These are phyloP conservation scores for Polysphondylium violaceum DNA, from an alignment of 78 protist genomes.

Conservation along the genomic window DNA sequence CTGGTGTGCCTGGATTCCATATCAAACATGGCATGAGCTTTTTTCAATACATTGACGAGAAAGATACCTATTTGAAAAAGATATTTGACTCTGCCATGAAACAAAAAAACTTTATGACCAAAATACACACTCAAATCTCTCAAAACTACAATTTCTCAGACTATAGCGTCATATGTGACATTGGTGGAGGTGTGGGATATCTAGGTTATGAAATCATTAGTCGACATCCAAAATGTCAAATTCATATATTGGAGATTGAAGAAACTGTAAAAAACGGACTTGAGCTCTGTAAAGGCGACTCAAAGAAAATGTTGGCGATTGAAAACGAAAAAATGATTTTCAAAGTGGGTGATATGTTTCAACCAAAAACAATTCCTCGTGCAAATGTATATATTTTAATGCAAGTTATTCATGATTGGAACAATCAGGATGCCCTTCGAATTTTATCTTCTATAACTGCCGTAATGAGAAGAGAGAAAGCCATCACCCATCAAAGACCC, in stretches of 20 bases:
- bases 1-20: conserved; percentile 25
- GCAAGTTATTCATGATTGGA: conserved; percentile 54
- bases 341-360: conserved; percentile 48
- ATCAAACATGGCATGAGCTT: conserved; percentile 17
- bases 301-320: neutral
- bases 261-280: conserved; percentile 53
- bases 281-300: conserved; percentile 28
- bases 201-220: conserved; percentile 21
- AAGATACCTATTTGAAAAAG: conserved; percentile 30
- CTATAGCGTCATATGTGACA: conserved; percentile 13
- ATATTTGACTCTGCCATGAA: conserved; percentile 60
- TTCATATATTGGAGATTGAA: conserved; percentile 30
- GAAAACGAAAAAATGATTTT: conserved; percentile 12
- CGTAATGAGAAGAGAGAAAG: conserved; percentile 21
- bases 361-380: conserved; percentile 41
- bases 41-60: conserved; percentile 61
- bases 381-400: conserved; percentile 17
- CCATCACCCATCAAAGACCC: neutral
- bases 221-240: neutral
- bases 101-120: conserved; percentile 14
- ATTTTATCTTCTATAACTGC: conserved; percentile 19
- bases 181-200: conserved; percentile 66
- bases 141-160: conserved; percentile 11
- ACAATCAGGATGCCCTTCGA: conserved; percentile 7
- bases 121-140: neutral